A percentile compares a stretch with the other conserved stretches of the same genome.
Conservation (phyloP, 345 rosid species). For the Gossypium australe region DNA sequence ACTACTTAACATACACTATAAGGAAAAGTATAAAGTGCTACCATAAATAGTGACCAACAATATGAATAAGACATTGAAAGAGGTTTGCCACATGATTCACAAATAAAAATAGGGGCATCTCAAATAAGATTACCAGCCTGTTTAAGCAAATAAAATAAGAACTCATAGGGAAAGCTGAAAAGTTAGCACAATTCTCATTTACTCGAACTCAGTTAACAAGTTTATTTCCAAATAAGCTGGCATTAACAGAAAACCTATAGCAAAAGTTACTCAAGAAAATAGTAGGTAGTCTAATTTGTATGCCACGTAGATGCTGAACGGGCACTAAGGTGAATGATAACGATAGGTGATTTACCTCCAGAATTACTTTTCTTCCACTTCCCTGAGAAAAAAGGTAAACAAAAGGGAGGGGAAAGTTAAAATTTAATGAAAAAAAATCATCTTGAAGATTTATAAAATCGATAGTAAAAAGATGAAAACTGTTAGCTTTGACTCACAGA, state of each 20-base stretch:
- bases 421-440: neutral
- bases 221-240: neutral
- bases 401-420: neutral
- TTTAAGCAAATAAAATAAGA: neutral
- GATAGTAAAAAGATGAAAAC: neutral
- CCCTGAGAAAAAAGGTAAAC: conserved; percentile 33
- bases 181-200: neutral
- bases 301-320: neutral
- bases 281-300: neutral
- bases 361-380: conserved; percentile 39
- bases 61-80: neutral
- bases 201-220: neutral
- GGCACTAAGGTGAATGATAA: neutral
- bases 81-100: neutral
- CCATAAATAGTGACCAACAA: neutral
- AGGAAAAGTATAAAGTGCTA: neutral
- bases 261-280: neutral
- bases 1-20: neutral
- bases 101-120: neutral
- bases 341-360: conserved; percentile 49
- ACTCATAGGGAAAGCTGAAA: neutral
- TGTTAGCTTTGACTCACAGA: conserved; percentile 43
- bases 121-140: neutral
- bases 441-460: neutral
- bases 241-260: neutral